Evolutionary conservation across 2,329 filamentous ascomycete species (phyloP).

Genomic region (Calonectria naviculata): DNA sequence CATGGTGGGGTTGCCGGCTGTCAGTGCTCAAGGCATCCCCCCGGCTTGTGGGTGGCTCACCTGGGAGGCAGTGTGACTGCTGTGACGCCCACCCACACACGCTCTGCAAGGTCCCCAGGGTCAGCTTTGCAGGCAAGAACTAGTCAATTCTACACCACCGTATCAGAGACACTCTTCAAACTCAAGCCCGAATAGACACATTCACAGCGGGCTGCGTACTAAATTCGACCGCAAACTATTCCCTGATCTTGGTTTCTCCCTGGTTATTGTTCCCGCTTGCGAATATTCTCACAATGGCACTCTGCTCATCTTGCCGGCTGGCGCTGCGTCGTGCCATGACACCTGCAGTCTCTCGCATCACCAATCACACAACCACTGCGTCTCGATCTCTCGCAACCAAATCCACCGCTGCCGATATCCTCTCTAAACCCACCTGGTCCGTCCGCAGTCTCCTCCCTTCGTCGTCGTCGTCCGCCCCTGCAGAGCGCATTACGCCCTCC

Average conservation of each 20-base stretch:
- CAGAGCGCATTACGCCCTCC: conserved; percentile 66
- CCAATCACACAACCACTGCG: conserved; percentile 11
- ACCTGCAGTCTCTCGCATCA: conserved; percentile 12
- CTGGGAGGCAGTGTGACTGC: not conserved
- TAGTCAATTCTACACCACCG: not conserved
- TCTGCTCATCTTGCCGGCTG: conserved; percentile 46
- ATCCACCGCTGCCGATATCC: conserved; percentile 53
- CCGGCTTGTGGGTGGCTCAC: not conserved
- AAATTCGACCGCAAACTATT: not conserved
- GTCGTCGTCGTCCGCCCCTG: conserved; percentile 35
- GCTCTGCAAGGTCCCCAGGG: not conserved
- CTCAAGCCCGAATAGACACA: not conserved
- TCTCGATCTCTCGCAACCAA: conserved; percentile 25
- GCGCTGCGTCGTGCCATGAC: conserved; percentile 37
- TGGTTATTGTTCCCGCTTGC: not conserved
- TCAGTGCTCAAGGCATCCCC: not conserved
- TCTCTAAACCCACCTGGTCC: conserved; percentile 85
- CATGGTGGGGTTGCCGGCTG: conserved; percentile 5
- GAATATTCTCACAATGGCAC: conserved; percentile 35
- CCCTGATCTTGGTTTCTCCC: not conserved
- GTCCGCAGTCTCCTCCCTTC: conserved; percentile 77
- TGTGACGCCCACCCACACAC: not conserved
- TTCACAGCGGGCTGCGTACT: not conserved
- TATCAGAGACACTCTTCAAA: not conserved
- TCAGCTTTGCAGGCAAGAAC: not conserved